Base-by-base conservation (phyloP, 139 green algal species). In the Tetratostichococcus sp. region DNA sequence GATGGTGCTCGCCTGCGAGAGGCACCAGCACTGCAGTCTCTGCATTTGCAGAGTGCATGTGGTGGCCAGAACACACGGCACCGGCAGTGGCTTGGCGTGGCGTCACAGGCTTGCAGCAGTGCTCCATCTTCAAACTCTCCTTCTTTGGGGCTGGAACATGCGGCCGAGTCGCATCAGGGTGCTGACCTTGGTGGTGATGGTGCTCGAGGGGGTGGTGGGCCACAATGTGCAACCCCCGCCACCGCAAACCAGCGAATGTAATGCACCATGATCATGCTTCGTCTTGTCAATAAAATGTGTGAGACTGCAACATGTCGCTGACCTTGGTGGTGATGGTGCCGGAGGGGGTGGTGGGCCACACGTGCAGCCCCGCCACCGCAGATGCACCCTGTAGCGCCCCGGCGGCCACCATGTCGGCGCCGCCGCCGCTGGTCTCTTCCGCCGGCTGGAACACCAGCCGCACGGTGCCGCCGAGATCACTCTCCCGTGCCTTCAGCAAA, bases 401-500 rank as follows among this genome's bases (percentile, higher is more conserved):
- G 65, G 89, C 84, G 26, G 86, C 35, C 1, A 94, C 81, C 82
- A 97, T 90, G 6, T 65, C 28, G 25, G 86, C 71, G 0, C 79
- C 94, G 17, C 94, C 94, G 23, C 87, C 93, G 1, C 82, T 78
- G 16, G 88, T 89, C 83, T 98, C 94, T 83, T 97, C 94, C 21
- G 93, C 94, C 4, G 94, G 94, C 80, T 98, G 94, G 86, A 97
- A 98, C 17, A 97, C 33, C 19, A 98, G 86, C 57, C 84, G 78
- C 35, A 98, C 90, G 0, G 71, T 91, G 69, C 93, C 92, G 62
- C 81, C 59, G 35, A 88, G 65, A 25, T 82, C 28, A 30, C 30
- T 28, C 62, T 90, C 86, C 0, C 72, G 73, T 25, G 66, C 71
- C 75, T 95, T 92, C 1, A 98, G 86, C 50, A 97, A 43, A 75